phyloP scores from a whole-genome alignment of 2,329 filamentous ascomycete species.

The Diaporthe helianthi region DNA sequence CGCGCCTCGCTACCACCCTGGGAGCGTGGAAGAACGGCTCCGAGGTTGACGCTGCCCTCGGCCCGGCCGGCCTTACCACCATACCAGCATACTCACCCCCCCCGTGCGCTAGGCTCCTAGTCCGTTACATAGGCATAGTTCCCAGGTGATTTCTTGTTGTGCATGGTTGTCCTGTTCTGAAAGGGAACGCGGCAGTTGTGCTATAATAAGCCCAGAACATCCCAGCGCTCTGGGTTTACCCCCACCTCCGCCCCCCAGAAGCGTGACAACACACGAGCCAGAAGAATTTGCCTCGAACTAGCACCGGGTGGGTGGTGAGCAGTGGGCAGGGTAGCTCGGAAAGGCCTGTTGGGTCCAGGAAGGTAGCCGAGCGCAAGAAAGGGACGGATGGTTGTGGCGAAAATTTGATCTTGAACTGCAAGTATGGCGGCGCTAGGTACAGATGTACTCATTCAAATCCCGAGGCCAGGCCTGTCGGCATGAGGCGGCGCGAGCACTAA shows the following conservation, averaged over 20 bases:
- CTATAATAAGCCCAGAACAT: neutral
- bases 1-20: constrained; percentile 3
- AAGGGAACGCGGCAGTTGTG: neutral
- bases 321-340: too few relatives aligned
- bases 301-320: too few relatives aligned
- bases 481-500: constrained; percentile 1
- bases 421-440: neutral
- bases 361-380: neutral
- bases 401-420: neutral
- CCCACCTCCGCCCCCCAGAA: too few relatives aligned
- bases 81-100: neutral
- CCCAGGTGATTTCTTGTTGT: neutral
- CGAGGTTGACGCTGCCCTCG: neutral
- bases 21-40: neutral
- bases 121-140: neutral
- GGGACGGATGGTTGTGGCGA: neutral
- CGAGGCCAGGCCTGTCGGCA: neutral
- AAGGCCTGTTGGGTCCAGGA: constrained; percentile 3
- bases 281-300: constrained; percentile 1
- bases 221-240: neutral
- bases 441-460: too few relatives aligned
- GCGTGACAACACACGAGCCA: constrained; percentile 13
- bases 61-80: neutral
- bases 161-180: neutral
- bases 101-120: constrained; percentile 9